Base-by-base conservation (phyloP, 2,329 filamentous ascomycete genomes). In the Fusarium avenaceum region DNA sequence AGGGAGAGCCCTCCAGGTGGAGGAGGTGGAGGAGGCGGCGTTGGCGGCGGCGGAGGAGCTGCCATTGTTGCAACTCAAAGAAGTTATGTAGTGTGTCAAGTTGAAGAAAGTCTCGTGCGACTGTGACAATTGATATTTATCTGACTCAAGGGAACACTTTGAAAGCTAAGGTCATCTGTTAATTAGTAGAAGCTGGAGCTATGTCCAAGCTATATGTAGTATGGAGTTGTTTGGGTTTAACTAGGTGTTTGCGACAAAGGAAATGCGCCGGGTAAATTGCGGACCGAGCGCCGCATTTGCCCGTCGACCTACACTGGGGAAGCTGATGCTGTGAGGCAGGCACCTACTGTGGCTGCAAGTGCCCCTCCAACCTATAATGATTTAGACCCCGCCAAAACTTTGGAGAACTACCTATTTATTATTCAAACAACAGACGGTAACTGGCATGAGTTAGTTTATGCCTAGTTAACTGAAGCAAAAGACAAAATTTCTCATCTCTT, bases 1-100 rank as follows among this genome's bases (percentile, higher is more conserved):
- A 96, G 87, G 19, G 92, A 94, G 70, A 93, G 83, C 58, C 85
- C 85, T 57, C 82, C 79, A 14, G 79, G 79, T 44, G 81, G 82
- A 22, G 82, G 75, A 28, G 79, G 79, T 13, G 51, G 48, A 22
- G 47, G 47, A 4, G 47, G 61, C 33, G 79, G 79, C 17, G 51
- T 33, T 15, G 46, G 46, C 5, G 46, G 60, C 8, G 76, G 75
- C 17, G 72, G 73, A 57, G 76, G 72, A 61, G 73, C 75, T 62
- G 78, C 71, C 74, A 76, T 78, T 44, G 50, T 54, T 44, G 28
- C 55, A 35, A 24, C 20, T 13, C 20, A 43, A 19, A 17, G 19
- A 26, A 19, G 44, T 24, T 48, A 11, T 43, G 17, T 33, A 42
- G 32, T 52, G 5, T 52, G 13, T 26, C 38, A 19, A 42, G 40